Conservation (phyloP, 306 rosid species). For the Fragaria iinumae region DNA sequence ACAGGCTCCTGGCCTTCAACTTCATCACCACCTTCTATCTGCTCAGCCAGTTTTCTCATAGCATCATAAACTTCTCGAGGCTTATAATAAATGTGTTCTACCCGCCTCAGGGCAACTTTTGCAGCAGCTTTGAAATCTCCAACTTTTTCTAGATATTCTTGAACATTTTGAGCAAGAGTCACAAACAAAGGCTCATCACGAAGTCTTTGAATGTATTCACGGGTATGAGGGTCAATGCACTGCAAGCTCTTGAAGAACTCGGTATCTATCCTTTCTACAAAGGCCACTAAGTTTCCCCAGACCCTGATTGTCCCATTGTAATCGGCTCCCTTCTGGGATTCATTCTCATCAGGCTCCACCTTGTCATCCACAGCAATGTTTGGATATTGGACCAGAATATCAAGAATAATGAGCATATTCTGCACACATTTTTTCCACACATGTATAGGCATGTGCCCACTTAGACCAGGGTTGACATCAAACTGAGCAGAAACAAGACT, state of each 20-base stretch:
- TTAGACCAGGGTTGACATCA: conserved; percentile 88
- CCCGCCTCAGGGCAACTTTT: conserved; percentile 79
- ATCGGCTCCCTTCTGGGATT: conserved; percentile 74
- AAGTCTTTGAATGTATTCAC: conserved; percentile 89
- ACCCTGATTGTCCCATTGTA: conserved; percentile 61
- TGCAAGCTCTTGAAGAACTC: conserved; percentile 95
- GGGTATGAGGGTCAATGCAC: conserved; percentile 93
- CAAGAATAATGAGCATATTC: conserved; percentile 77
- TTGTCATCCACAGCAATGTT: conserved; percentile 80
- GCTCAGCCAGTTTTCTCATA: conserved; percentile 78
- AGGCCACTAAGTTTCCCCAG: conserved; percentile 91
- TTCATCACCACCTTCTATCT: conserved; percentile 41
- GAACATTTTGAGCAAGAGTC: conserved; percentile 90
- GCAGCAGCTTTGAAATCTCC: conserved; percentile 70
- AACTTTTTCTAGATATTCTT: conserved; percentile 70
- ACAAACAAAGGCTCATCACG: conserved; percentile 72
- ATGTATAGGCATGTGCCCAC: conserved; percentile 88
- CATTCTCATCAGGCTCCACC: conserved; percentile 83
- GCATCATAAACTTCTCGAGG: conserved; percentile 94
- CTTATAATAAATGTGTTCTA: conserved; percentile 81
- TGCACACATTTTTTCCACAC: conserved; percentile 93
- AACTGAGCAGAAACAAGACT: conserved; percentile 81
- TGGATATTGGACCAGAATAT: conserved; percentile 67
- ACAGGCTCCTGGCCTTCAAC: conserved; percentile 52
- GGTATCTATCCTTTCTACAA: conserved; percentile 68